Evolutionary conservation across 2,329 filamentous ascomycete genomes (phyloP).

Genomic region (Colletotrichum godetiae): DNA sequence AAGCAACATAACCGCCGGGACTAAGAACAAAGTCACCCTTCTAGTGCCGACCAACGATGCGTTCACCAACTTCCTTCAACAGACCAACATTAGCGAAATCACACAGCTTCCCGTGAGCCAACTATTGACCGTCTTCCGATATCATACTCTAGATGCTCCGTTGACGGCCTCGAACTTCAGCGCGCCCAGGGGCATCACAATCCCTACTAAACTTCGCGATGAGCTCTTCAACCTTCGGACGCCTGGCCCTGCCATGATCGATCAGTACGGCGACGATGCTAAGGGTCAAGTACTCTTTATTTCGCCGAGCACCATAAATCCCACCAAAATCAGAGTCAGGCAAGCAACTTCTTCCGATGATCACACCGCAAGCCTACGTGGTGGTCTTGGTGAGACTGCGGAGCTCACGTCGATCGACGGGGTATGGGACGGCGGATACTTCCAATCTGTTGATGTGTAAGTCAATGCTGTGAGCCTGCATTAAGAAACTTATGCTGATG

Average conservation of each 20-base stretch:
- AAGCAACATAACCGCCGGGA: not conserved
- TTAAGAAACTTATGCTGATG: not conserved
- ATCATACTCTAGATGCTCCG: conserved; percentile 39
- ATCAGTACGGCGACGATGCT: conserved; percentile 32
- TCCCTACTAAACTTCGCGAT: conserved; percentile 38
- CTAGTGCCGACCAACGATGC: conserved; percentile 32
- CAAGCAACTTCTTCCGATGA: conserved; percentile 13
- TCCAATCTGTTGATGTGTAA: conserved; percentile 39
- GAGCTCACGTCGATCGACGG: conserved; percentile 34
- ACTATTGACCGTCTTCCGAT: conserved; percentile 50
- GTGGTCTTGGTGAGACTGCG: conserved; percentile 32
- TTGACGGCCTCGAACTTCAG: conserved; percentile 36
- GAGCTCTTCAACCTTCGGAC: conserved; percentile 37
- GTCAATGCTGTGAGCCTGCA: not conserved
- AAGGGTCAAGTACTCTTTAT: conserved; percentile 38
- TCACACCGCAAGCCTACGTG: conserved; percentile 23
- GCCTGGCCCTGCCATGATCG: conserved; percentile 27
- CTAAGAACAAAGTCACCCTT: conserved; percentile 16
- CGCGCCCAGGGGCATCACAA: conserved; percentile 32
- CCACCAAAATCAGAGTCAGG: conserved; percentile 31
- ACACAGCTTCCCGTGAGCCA: conserved; percentile 47
- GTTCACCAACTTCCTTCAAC: conserved; percentile 16
- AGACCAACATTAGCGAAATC: conserved; percentile 38
- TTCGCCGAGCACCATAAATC: conserved; percentile 23
- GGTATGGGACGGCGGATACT: conserved; percentile 36